Conservation (phyloP, 306 rosid species). For the Casuarina glauca region DNA sequence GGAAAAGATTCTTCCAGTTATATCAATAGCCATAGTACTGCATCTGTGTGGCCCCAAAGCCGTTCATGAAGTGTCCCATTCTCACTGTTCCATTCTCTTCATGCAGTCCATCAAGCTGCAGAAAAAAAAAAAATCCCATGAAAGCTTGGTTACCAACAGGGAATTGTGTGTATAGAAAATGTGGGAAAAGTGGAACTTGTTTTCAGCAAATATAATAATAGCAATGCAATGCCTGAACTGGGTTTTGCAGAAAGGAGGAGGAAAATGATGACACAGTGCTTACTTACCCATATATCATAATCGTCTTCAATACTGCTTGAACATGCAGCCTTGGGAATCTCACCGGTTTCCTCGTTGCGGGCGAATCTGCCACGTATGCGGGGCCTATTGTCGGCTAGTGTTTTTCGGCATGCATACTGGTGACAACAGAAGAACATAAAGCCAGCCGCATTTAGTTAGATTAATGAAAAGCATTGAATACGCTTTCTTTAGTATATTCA, state of each 20-base stretch:
- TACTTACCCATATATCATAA: constrained; percentile 71
- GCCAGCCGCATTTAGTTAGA: constrained; percentile 17
- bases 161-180: no score
- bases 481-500: background rate
- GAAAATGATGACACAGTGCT: background rate
- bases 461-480: background rate
- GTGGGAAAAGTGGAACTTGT: no score
- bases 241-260: no score
- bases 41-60: constrained; percentile 45
- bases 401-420: constrained; percentile 95
- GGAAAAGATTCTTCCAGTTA: constrained; percentile 12
- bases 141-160: no score
- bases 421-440: constrained; percentile 19
- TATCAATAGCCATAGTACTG: constrained; percentile 43
- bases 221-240: no score
- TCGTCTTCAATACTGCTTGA: constrained; percentile 68
- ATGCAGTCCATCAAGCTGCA: constrained; percentile 55
- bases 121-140: no score
- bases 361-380: constrained; percentile 97
- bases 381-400: constrained; percentile 92
- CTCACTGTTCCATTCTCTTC: constrained; percentile 44
- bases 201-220: no score
- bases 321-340: constrained; percentile 56
- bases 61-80: constrained; percentile 41
- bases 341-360: constrained; percentile 71